phyloP scores from a whole-genome alignment of 768 basidiomycete genomes.

The Collybiopsis confluens region DNA sequence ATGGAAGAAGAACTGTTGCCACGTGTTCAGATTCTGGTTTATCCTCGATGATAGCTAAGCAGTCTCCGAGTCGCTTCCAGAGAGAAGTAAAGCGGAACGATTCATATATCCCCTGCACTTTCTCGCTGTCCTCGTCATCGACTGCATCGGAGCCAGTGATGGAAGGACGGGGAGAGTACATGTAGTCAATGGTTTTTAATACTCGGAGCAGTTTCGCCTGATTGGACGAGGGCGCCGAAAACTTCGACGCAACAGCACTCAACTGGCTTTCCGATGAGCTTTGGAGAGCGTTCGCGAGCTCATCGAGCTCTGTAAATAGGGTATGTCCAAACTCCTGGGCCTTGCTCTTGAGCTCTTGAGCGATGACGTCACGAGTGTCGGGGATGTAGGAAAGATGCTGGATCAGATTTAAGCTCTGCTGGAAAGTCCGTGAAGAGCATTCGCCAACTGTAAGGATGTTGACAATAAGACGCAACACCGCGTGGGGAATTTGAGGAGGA shows the following conservation, averaged over 20 bases:
- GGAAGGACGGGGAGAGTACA: slow-evolving; percentile 66
- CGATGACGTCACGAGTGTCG: slow-evolving; percentile 83
- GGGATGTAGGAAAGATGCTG: slow-evolving; percentile 88
- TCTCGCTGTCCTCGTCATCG: slow-evolving; percentile 58
- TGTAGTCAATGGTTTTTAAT: slow-evolving; percentile 96
- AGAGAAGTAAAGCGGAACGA: slow-evolving; percentile 86
- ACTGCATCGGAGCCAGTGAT: slow-evolving; percentile 28
- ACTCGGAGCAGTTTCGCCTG: slow-evolving; percentile 97
- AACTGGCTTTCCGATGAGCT: slow-evolving; percentile 52
- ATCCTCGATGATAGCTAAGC: slow-evolving; percentile 78
- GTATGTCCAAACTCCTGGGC: slow-evolving; percentile 84
- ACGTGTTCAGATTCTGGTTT: slow-evolving; percentile 80
- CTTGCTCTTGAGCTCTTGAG: slow-evolving; percentile 79
- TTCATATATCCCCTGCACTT: slow-evolving; percentile 85
- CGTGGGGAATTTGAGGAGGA: slow-evolving; percentile 81
- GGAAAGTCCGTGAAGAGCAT: slow-evolving; percentile 95
- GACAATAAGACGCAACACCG: slow-evolving; percentile 86
- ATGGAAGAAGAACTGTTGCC: slow-evolving; percentile 86
- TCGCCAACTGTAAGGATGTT: slow-evolving; percentile 98
- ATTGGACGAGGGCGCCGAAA: slow-evolving; percentile 89
- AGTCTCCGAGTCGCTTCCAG: slow-evolving; percentile 89
- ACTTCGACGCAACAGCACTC: slow-evolving; percentile 76
- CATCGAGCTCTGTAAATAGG: slow-evolving; percentile 73
- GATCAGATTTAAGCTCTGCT: slow-evolving; percentile 86
- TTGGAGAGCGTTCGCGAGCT: slow-evolving; percentile 63